Evolutionary conservation across 169 alveolate species (phyloP).

Genomic region (Eimeria acervulina): DNA sequence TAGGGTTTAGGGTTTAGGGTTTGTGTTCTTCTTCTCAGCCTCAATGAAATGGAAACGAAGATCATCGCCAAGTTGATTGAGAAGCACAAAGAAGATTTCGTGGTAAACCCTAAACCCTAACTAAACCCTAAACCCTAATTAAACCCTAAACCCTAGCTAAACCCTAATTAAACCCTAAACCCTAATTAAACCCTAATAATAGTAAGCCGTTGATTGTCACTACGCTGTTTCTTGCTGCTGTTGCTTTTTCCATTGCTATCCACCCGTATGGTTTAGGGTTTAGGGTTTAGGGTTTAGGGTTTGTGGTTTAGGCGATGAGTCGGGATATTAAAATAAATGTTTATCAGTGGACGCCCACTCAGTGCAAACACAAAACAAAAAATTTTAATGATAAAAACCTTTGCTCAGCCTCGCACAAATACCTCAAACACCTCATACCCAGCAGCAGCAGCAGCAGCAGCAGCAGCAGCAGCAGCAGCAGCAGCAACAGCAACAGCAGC

Average conservation of each 20-base stretch:
- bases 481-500: not conserved
- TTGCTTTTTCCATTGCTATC: not conserved
- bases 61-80: not conserved
- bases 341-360: constrained; percentile 1
- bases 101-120: not conserved
- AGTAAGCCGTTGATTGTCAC: not conserved
- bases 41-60: constrained; percentile 10
- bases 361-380: not conserved
- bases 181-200: not conserved
- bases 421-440: constrained; percentile 4
- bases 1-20: not conserved
- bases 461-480: constrained; percentile 36
- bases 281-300: not conserved
- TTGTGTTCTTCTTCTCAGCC: constrained; percentile 4
- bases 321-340: not conserved
- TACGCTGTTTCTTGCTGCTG: too few species aligned
- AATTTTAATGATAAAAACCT: not conserved
- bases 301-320: too few species aligned
- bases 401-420: not conserved
- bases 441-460: constrained; percentile 43
- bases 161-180: not conserved
- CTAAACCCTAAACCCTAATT: constrained; percentile 7
- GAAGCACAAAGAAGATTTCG: constrained; percentile 2
- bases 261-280: not conserved
- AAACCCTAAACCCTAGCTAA: not conserved